Percentiles rank a stretch among this genome's conserved stretches.
These are phyloP conservation scores for Pythium vanterpoolii DNA, from an alignment of 352 stramenopile species.

Conservation along the genomic window DNA sequence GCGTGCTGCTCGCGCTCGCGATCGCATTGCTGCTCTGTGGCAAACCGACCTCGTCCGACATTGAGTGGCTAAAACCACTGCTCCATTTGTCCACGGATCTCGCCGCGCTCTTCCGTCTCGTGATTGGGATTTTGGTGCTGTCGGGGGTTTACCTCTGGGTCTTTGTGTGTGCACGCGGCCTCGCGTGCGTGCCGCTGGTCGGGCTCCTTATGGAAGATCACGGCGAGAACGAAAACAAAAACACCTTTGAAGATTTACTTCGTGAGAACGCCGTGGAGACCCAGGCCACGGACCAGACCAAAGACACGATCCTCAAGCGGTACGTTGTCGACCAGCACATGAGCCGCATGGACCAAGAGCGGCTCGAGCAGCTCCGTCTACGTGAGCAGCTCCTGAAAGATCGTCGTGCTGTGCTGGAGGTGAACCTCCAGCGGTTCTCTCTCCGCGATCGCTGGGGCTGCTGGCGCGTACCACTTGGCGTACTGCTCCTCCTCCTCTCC, in stretches of 20 bases:
- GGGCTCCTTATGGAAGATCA: slow-evolving; percentile 79
- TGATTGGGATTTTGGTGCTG: slow-evolving; percentile 71
- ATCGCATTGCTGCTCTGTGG: slow-evolving; percentile 72
- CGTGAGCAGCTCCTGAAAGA: slow-evolving; percentile 67
- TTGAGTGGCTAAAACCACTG: slow-evolving; percentile 83
- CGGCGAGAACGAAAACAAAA: slow-evolving; percentile 57
- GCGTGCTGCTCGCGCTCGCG: slow-evolving; percentile 59
- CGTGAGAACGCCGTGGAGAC: slow-evolving; percentile 73
- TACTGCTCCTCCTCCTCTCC: slow-evolving; percentile 55
- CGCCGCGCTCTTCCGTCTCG: slow-evolving; percentile 61
- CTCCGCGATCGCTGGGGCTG: slow-evolving; percentile 39
- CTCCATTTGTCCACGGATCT: slow-evolving; percentile 74
- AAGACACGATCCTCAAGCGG: slow-evolving; percentile 64
- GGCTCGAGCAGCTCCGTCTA: slow-evolving; percentile 67
- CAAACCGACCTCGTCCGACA: slow-evolving; percentile 68
- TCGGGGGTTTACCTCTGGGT: slow-evolving; percentile 80
- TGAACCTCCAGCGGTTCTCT: slow-evolving; percentile 58
- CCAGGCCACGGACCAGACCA: slow-evolving; percentile 60
- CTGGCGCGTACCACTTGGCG: slow-evolving; percentile 72
- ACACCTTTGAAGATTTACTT: slow-evolving; percentile 71
- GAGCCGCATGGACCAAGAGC: slow-evolving; percentile 66
- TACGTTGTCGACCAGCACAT: slow-evolving; percentile 64
- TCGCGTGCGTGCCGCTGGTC: slow-evolving; percentile 71
- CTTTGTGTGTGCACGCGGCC: slow-evolving; percentile 58
- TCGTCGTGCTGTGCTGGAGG: slow-evolving; percentile 59